These are phyloP conservation scores for Lactarius tabidus DNA, from an alignment of 768 basidiomycete genomes.

Conservation along the genomic window DNA sequence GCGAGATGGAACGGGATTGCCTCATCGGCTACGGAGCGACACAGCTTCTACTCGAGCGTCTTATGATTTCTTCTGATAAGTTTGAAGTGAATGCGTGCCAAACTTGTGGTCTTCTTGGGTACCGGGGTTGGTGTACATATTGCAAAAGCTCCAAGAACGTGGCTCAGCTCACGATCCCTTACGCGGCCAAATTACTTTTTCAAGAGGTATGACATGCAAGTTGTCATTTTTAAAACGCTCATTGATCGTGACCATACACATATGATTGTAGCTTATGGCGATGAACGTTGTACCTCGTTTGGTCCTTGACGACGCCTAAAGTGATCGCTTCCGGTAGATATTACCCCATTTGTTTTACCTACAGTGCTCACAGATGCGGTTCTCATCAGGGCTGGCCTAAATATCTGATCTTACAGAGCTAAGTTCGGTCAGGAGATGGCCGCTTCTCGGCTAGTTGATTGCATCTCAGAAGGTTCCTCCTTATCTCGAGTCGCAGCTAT, in stretches of 20 bases:
- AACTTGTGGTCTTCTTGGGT: conserved; percentile 91
- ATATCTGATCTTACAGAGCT: background rate
- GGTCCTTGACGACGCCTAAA: conserved; percentile 73
- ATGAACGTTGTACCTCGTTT: conserved; percentile 95
- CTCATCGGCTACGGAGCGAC: conserved; percentile 98
- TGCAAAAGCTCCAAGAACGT: conserved; percentile 98
- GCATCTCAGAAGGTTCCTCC: conserved; percentile 2
- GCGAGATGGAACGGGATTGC: conserved; percentile 99
- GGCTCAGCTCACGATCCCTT: conserved; percentile 93
- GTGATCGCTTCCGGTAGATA: background rate
- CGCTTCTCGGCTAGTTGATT: background rate
- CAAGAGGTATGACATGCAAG: conserved; percentile 60
- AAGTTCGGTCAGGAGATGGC: background rate
- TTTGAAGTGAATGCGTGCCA: conserved; percentile 97
- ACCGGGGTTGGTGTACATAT: conserved; percentile 94
- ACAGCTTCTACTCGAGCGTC: conserved; percentile 89
- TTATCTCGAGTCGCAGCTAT: background rate
- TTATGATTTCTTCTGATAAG: conserved; percentile 99
- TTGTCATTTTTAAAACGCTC: background rate
- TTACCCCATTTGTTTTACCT: background rate
- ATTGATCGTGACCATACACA: conserved; percentile 6
- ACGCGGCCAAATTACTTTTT: conserved; percentile 90
- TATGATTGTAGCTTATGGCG: conserved; percentile 70
- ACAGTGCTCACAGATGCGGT: background rate
- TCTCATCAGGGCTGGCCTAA: background rate